These are phyloP conservation scores for Pestalotiopsis sp. DNA, from an alignment of 2,329 filamentous ascomycete genomes.

Conservation along the genomic window DNA sequence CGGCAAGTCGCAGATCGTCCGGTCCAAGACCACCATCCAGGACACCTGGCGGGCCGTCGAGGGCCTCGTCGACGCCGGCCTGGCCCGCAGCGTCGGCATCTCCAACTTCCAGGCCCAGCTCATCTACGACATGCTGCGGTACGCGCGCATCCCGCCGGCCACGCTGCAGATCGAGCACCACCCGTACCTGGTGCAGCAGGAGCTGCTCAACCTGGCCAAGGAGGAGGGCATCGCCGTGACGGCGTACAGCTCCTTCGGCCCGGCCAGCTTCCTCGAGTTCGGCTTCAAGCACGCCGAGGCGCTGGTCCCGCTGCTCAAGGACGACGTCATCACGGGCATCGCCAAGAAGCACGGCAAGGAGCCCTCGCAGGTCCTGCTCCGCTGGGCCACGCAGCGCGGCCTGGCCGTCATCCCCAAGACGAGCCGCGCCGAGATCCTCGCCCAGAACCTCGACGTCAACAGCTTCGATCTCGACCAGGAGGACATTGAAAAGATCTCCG, in stretches of 20 bases:
- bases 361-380: conserved; percentile 78
- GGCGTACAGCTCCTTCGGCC: conserved; percentile 84
- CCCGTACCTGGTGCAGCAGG: conserved; percentile 79
- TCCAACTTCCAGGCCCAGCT: conserved; percentile 82
- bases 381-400: conserved; percentile 84
- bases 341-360: conserved; percentile 73
- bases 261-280: conserved; percentile 78
- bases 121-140: conserved; percentile 78
- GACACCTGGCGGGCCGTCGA: conserved; percentile 87
- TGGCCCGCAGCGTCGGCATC: conserved; percentile 76
- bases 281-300: conserved; percentile 69
- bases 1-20: conserved; percentile 60
- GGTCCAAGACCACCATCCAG: conserved; percentile 72
- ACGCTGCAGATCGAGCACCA: conserved; percentile 90
- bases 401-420: conserved; percentile 84
- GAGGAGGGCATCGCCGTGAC: conserved; percentile 73
- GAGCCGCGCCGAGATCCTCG: conserved; percentile 53
- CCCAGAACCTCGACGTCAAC: conserved; percentile 68
- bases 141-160: conserved; percentile 73
- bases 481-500: conserved; percentile 69
- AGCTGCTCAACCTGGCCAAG: conserved; percentile 71
- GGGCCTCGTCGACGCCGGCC: conserved; percentile 66
- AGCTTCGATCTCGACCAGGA: conserved; percentile 66
- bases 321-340: conserved; percentile 64
- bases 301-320: conserved; percentile 71